Evolutionary conservation across 345 rosid genomes (phyloP), one percentile per base, ranked within the genome.

Genomic region (Gossypium thurberi): DNA sequence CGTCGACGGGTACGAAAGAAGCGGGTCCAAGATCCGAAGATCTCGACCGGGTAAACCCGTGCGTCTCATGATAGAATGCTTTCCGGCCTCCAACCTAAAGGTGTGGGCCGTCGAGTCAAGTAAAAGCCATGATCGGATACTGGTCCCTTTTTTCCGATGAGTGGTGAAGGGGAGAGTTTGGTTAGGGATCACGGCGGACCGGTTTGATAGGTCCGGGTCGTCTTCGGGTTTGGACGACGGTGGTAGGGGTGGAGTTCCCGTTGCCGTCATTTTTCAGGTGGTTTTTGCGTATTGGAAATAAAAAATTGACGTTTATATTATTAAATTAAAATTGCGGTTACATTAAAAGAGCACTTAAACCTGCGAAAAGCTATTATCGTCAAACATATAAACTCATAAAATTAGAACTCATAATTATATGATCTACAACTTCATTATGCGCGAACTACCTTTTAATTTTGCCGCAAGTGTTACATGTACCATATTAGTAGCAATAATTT

Each of bases 1-100:
- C 23, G 97, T 86, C 17, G 99, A 92, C 2, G 97, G 98, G 81
- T 92, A 92, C 66, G 99, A 89, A 28, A 95, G 88, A 4, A 87
- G 81, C 15, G 99, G 99, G 85, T 95, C 98, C 12, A 92, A 88
- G 51, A 89, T 88, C 82, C 99, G 87, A 25, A 95, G 96, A 80
- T 95, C 98, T 12, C 97, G 86, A 14, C 90, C 94, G 15, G 96
- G 97, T 4, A 91, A 81, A n/a, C 98, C 94, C 12, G 98, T 92
- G 1, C 89, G 98, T 58, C 96, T 90, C 99, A 95, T 95, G 84
- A 91, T 89, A 10, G 85, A 71, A 77, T 95, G 97, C 80, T 95
- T 95, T 0, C 96, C 97, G 10, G 80, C 96, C 67, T 89, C 96
- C 69, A 77, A 83, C 6, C 81, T 83, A 68, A 80, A 79, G 33